A percentile compares a stretch with the other conserved stretches of the same genome.
Conservation (phyloP, 2,329 filamentous ascomycete genomes). For the Trichoderma cornu-damae region DNA sequence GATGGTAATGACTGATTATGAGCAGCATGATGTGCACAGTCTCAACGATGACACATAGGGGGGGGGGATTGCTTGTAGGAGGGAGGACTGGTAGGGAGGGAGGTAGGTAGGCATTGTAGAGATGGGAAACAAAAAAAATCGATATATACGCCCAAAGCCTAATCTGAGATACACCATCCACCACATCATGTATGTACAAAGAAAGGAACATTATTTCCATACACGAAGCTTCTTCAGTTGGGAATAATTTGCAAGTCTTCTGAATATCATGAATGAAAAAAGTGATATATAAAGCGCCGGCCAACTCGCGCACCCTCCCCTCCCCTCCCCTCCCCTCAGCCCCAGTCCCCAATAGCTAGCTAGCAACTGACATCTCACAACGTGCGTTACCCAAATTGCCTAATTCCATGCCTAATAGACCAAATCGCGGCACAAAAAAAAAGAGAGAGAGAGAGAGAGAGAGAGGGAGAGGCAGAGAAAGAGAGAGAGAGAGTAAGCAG, state of each 20-base stretch:
- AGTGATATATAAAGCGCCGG: constrained; percentile 14
- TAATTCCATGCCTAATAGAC: constrained; percentile 3
- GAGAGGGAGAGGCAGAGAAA: neutral
- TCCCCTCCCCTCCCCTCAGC: too few species aligned
- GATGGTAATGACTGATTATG: neutral
- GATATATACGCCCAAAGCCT: too few species aligned
- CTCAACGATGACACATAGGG: too few species aligned
- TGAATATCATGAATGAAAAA: constrained; percentile 17
- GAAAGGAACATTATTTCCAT: neutral
- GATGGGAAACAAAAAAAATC: too few species aligned
- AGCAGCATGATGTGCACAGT: neutral
- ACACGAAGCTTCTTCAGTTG: neutral
- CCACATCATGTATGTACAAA: neutral
- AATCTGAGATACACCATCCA: too few species aligned
- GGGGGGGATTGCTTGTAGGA: too few species aligned
- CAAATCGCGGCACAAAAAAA: constrained; percentile 12
- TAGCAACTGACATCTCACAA: neutral
- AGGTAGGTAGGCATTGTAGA: too few species aligned
- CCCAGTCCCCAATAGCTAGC: neutral
- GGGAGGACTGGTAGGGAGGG: too few species aligned
- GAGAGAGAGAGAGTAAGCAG: constrained; percentile 8
- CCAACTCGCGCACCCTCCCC: neutral
- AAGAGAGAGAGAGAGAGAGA: neutral
- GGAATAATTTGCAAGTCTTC: neutral
- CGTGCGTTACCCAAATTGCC: constrained; percentile 21